Base-by-base conservation (phyloP, 345 rosid species). In the Populus alba region DNA sequence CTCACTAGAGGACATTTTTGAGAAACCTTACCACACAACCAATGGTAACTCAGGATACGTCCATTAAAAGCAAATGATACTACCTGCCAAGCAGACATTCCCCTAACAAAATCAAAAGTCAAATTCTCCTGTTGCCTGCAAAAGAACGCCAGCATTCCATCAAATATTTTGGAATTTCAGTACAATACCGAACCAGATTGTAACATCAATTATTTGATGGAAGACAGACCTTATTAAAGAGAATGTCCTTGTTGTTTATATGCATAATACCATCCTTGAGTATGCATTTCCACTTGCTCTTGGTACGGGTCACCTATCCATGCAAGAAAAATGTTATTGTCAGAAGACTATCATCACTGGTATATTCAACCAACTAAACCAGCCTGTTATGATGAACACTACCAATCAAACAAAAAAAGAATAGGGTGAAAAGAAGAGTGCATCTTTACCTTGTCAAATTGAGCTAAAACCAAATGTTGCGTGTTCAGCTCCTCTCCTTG, bases 261-360 rank as follows among this genome's bases (percentile, higher is more conserved):
- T 91, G 99, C 98, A 96, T 92, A 80, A 96, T 94, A 74, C 98
- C 99, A 71, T 96, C 98, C 89, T 96, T 96, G 86, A 96, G 88
- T 11, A 83, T 87, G 84, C 99, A 96, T 81, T 96, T 96, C 99
- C 99, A 96, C 82, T 75, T 84, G 94, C 95, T 96, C 88, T 96
- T 96, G 59, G 98, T 90, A 35, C 99, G 98, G 73, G 95, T 91
- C 79, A 96, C 99, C 99, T 96, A 70, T 49, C 76, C 55, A 68
- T 67, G 75, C 79, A 77, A 70, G 65, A 25, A 55, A 11, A 82
- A 35, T n/a, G 8, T 66, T 29, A 10, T 7, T 25, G 10, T 41
- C 23, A 47, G 23, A 27, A 66, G 68, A 10, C 27, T 8, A 8
- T n/a, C 71, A 66, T 75, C 25, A 31, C 9, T 67, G 23, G 17